A percentile compares a stretch with the other conserved stretches of the same genome.
These are phyloP conservation scores for Cochlearia excelsa DNA, from an alignment of 345 rosid species.

Conservation along the genomic window DNA sequence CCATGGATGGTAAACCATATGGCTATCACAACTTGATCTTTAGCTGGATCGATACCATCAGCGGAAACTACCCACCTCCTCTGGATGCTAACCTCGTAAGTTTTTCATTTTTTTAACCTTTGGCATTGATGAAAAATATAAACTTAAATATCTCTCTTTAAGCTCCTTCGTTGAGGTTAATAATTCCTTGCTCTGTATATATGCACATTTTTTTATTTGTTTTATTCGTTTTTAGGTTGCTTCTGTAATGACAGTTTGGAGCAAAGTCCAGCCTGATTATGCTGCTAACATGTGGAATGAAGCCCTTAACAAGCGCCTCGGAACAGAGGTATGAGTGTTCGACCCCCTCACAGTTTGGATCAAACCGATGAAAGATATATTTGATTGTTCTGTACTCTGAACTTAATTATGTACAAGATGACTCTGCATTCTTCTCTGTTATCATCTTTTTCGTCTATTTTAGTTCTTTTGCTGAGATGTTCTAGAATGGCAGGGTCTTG, in stretches of 20 bases:
- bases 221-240: conserved; percentile 60
- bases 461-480: conserved; percentile 17
- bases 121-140: conserved; percentile 3
- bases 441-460: conserved; percentile 10
- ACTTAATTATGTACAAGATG: background rate
- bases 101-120: conserved; percentile 10
- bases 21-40: conserved; percentile 98
- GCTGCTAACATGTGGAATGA: conserved; percentile 97
- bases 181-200: conserved; percentile 10
- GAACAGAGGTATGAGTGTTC: conserved; percentile 62
- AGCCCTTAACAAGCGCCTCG: conserved; percentile 90
- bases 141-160: background rate
- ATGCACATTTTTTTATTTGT: conserved; percentile 1
- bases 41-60: conserved; percentile 95
- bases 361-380: background rate
- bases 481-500: conserved; percentile 56
- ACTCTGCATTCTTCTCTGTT: conserved; percentile 12
- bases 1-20: conserved; percentile 85
- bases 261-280: conserved; percentile 79
- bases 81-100: conserved; percentile 88
- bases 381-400: conserved; percentile 2
- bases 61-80: conserved; percentile 92
- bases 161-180: conserved; percentile 1
- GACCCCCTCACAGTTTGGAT: background rate
- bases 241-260: conserved; percentile 96